Evolutionary conservation across 768 basidiomycete genomes (phyloP).

Genomic region (Coprinellus micaceus): DNA sequence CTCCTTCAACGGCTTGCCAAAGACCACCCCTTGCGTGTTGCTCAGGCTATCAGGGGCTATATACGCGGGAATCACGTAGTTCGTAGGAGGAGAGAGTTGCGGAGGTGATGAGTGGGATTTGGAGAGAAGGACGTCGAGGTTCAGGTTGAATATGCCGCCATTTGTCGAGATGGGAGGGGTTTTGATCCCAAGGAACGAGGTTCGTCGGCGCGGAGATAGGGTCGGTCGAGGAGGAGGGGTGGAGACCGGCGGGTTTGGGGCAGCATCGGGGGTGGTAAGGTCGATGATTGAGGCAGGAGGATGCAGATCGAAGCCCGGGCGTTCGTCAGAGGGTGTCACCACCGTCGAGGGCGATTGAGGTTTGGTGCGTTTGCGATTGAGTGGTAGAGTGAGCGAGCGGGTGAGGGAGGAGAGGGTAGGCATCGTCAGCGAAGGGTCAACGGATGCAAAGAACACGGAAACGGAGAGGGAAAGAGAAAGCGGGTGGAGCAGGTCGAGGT

Average conservation of each 20-base stretch:
- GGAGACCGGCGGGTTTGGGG: neutral
- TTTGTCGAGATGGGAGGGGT: neutral
- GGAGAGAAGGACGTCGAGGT: neutral
- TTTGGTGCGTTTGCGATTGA: slow-evolving; percentile 7
- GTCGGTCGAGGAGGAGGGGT: neutral
- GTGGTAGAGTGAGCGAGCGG: slow-evolving; percentile 5
- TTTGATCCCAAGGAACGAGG: slow-evolving; percentile 2
- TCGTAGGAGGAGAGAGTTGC: too few species aligned
- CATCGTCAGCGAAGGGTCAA: slow-evolving; percentile 1
- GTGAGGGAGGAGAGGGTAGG: slow-evolving; percentile 7
- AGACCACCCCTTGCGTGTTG: slow-evolving; percentile 52
- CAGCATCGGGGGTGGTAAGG: neutral
- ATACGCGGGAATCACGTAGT: slow-evolving; percentile 5
- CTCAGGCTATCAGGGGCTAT: slow-evolving; percentile 29
- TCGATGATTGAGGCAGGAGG: neutral
- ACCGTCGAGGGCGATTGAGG: neutral
- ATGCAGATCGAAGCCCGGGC: neutral
- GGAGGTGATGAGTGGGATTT: slow-evolving; percentile 4
- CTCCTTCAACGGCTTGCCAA: slow-evolving; percentile 81
- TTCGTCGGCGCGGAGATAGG: neutral
- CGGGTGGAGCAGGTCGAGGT: neutral
- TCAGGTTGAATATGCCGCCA: slow-evolving; percentile 2
- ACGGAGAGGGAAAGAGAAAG: neutral
- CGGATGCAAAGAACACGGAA: neutral
- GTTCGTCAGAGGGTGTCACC: neutral